A percentile compares a stretch with the other conserved stretches of the same genome.
Evolutionary conservation across 495 filamentous ascomycete genomes (phyloP).

Genomic region (Geoglossum glabrum): DNA sequence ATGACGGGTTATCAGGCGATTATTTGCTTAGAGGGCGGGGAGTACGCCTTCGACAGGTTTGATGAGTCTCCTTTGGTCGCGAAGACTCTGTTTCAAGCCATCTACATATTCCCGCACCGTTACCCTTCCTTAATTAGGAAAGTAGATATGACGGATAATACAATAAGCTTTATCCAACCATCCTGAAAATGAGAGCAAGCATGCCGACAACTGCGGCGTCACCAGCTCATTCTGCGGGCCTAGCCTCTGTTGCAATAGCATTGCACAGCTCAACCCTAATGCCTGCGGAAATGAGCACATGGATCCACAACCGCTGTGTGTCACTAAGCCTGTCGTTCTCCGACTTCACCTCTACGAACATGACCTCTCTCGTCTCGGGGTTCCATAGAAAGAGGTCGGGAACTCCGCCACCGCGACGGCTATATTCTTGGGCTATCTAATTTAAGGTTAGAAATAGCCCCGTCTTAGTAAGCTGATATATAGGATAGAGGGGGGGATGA

Average conservation of each 20-base stretch:
- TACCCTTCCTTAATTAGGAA: too few relatives aligned
- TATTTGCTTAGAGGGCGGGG: too few relatives aligned
- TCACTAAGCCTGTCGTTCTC: slow-evolving; percentile 93
- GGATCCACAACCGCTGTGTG: slow-evolving; percentile 91
- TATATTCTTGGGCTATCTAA: slow-evolving; percentile 76
- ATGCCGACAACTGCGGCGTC: too few relatives aligned
- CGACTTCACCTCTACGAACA: slow-evolving; percentile 85
- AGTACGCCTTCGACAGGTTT: too few relatives aligned
- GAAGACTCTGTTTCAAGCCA: too few relatives aligned
- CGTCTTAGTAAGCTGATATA: too few relatives aligned
- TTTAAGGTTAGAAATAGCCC: neutral
- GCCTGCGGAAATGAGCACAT: slow-evolving; percentile 69
- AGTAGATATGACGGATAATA: too few relatives aligned
- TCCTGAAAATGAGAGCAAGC: too few relatives aligned
- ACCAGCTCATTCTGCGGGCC: slow-evolving; percentile 10
- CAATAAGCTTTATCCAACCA: too few relatives aligned
- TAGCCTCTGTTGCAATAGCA: slow-evolving; percentile 57
- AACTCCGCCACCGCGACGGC: slow-evolving; percentile 65
- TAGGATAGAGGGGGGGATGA: neutral
- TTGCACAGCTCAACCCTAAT: slow-evolving; percentile 76
- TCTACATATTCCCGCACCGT: too few relatives aligned
- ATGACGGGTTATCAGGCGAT: slow-evolving; percentile 87
- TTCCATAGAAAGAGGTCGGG: slow-evolving; percentile 89
- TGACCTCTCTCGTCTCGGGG: slow-evolving; percentile 32
- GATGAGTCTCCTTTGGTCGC: too few relatives aligned